Base-by-base conservation (phyloP, 2,329 filamentous ascomycete genomes). In the Phialophora macrospora region DNA sequence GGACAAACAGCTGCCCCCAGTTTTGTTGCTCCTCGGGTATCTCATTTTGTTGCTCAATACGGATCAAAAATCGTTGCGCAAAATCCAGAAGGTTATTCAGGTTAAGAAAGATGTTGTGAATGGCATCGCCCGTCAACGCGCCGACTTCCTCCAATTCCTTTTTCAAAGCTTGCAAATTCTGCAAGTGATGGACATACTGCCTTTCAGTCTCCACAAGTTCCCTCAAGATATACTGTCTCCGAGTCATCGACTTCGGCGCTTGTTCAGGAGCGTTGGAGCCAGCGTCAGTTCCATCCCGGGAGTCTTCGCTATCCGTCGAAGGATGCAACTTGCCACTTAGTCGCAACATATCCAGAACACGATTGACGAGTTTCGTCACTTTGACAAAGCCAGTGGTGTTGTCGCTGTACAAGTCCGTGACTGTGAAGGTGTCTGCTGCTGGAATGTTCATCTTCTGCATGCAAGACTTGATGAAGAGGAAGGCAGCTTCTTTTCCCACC, bases 331-430 rank as follows among this genome's bases (percentile, higher is more conserved):
- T 85, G 7, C 93, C 92, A 69, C 89, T 87, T 73, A 90, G 82
- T 71, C 95, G 89, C 58, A 95, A 88, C 57, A 93, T 86, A 75
- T 99, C 94, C 60, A 99, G 87, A 17, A 98, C 93, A 70, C 89
- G 87, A 76, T 97, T 97, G 70, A 99, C 91, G 64, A 97, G 92
- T 80, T 92, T 91, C 75, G 80, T 67, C 76, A 92, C 91, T 86
- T 98, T 98, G 72, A 97, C 93, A 76, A 99, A 98, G 2, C 95
- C 95, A 52, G 92, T 97, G 0, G 95, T 99, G 78, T 97, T 96
- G 73, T 93, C 92, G 61, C 92, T 92, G 78, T 95, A 93, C 54
- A 98, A 82, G 78, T 99, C 94, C 64, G 88, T 91, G 72, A 99
- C 90, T 73, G 96, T 90, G 77, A 98, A 98, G 74, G 92, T 93